A percentile compares a stretch with the other conserved stretches of the same genome.
These are phyloP conservation scores for Lanmaoa pseudosensibilis DNA, from an alignment of 768 basidiomycete genomes.

Conservation along the genomic window DNA sequence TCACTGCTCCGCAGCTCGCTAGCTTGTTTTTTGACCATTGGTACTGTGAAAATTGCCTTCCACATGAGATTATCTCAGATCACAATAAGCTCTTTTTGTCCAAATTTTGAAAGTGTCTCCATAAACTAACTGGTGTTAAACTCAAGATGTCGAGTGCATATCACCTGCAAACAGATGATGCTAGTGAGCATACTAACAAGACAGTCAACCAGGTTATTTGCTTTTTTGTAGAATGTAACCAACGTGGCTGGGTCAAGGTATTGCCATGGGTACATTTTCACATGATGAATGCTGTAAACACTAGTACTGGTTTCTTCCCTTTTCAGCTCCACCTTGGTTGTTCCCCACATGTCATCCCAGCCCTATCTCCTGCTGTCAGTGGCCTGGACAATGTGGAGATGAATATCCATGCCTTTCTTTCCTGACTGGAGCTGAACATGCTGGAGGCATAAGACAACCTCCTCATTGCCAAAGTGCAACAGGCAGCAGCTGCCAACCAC, in stretches of 20 bases:
- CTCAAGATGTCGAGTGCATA: constrained; percentile 25
- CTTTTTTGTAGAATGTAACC: constrained; percentile 2
- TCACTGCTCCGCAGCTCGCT: not conserved
- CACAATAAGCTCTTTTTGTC: constrained; percentile 28
- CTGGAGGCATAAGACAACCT: no score
- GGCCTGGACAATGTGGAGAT: no score
- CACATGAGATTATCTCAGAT: constrained; percentile 21
- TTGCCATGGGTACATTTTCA: constrained; percentile 33
- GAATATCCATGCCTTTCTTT: no score
- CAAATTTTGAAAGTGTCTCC: constrained; percentile 23
- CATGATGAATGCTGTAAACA: constrained; percentile 35
- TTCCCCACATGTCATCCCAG: constrained; percentile 26
- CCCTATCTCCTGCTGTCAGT: no score
- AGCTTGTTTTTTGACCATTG: constrained; percentile 11
- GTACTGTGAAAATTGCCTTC: constrained; percentile 20
- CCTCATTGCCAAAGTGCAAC: no score
- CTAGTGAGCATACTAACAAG: constrained; percentile 23
- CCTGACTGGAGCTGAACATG: no score
- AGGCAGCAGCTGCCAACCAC: not conserved
- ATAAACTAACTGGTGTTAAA: constrained; percentile 8
- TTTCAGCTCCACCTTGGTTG: constrained; percentile 33
- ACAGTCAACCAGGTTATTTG: constrained; percentile 13
- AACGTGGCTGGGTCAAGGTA: constrained; percentile 30
- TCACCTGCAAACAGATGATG: constrained; percentile 31
- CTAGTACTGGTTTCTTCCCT: constrained; percentile 31